phyloP scores from a whole-genome alignment of 306 rosid genomes.

The Inga laurina region DNA sequence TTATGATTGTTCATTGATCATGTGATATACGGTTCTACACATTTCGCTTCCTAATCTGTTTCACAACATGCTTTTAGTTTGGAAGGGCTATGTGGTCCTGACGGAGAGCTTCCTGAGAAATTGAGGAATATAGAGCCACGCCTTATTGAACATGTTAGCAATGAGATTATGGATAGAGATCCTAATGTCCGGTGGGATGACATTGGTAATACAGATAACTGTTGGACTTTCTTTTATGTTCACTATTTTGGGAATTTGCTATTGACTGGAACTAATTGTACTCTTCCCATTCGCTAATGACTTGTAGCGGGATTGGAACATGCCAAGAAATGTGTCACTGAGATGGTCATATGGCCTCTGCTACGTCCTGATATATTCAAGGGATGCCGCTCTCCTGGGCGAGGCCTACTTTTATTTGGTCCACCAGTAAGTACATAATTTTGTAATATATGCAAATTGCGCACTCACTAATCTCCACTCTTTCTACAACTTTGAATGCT shows the following conservation, averaged over 20 bases:
- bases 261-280: constrained; percentile 31
- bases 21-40: background rate
- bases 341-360: constrained; percentile 94
- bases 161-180: constrained; percentile 93
- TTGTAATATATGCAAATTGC: constrained; percentile 26
- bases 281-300: constrained; percentile 18
- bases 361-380: constrained; percentile 84
- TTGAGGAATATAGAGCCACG: constrained; percentile 95
- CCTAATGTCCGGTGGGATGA: constrained; percentile 92
- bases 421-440: constrained; percentile 78
- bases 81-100: constrained; percentile 90
- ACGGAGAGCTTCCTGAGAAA: constrained; percentile 99
- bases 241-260: constrained; percentile 21
- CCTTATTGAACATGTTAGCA: constrained; percentile 93
- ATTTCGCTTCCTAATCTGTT: constrained; percentile 34
- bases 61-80: constrained; percentile 53
- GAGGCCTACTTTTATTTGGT: constrained; percentile 96
- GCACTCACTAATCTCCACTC: constrained; percentile 27
- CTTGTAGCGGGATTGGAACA: constrained; percentile 83
- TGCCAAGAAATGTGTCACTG: constrained; percentile 82
- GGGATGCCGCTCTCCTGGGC: constrained; percentile 96
- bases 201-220: constrained; percentile 58
- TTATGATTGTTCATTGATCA: constrained; percentile 16
- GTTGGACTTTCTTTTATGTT: constrained; percentile 27
- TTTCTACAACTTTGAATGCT: constrained; percentile 35